Conservation (phyloP, 495 filamentous ascomycete genomes). For the Aspergillus conjunctus region DNA sequence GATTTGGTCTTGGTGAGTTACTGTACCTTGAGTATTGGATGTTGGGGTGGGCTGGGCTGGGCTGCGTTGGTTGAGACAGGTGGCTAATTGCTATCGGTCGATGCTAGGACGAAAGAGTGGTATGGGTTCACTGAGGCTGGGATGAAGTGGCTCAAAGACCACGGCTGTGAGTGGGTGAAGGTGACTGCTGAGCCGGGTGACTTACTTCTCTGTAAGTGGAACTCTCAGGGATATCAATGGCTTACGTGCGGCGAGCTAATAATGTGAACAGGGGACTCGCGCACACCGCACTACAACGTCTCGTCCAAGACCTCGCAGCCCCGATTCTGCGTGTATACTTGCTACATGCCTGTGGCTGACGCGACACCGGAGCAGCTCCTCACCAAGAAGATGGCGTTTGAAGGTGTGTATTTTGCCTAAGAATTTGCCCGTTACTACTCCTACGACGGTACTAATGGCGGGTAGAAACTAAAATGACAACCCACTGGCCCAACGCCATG, state of each 20-base stretch:
- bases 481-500: constrained; percentile 17
- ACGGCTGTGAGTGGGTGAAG: constrained; percentile 14
- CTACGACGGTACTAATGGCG: not conserved
- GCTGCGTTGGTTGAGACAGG: too few species aligned
- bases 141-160: constrained; percentile 4
- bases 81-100: too few species aligned
- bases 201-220: constrained; percentile 8
- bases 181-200: constrained; percentile 12
- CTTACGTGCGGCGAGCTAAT: too few species aligned
- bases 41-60: not conserved
- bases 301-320: constrained; percentile 15
- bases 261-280: constrained; percentile 3
- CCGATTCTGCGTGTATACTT: constrained; percentile 4
- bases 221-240: too few species aligned
- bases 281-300: constrained; percentile 16
- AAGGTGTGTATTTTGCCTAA: not conserved
- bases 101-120: constrained; percentile 13
- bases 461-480: constrained; percentile 17
- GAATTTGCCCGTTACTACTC: not conserved
- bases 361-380: constrained; percentile 13
- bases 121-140: constrained; percentile 11
- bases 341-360: constrained; percentile 14
- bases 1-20: constrained; percentile 11
- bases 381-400: constrained; percentile 18
- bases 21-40: not conserved